These are phyloP conservation scores for Talaromyces nanjingensis DNA, from an alignment of 495 filamentous ascomycete genomes.

Conservation along the genomic window DNA sequence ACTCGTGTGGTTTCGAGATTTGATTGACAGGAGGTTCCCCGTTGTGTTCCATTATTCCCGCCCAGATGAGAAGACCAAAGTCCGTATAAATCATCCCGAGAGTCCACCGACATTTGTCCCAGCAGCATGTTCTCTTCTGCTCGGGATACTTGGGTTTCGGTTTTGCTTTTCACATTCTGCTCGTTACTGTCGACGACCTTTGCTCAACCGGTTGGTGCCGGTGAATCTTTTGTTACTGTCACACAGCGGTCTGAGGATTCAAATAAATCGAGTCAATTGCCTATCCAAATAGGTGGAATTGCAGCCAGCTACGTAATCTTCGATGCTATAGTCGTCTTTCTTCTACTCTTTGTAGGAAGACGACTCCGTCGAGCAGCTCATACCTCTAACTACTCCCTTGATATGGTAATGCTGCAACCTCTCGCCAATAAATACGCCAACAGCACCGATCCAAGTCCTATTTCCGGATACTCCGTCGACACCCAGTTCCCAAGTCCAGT, in stretches of 20 bases:
- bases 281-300: slow-evolving; percentile 70
- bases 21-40: neutral
- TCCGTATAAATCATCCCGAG: slow-evolving; percentile 1
- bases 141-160: neutral
- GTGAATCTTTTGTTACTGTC: neutral
- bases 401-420: slow-evolving; percentile 59
- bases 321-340: slow-evolving; percentile 57
- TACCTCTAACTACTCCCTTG: slow-evolving; percentile 42
- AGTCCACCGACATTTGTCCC: slow-evolving; percentile 3
- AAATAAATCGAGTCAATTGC: slow-evolving; percentile 42
- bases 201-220: neutral
- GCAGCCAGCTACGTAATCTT: slow-evolving; percentile 72
- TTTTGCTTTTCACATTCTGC: neutral
- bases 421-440: slow-evolving; percentile 37
- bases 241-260: neutral
- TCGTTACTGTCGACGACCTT: neutral
- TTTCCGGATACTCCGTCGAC: slow-evolving; percentile 22
- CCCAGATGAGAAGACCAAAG: neutral
- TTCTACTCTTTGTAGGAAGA: slow-evolving; percentile 59
- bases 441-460: slow-evolving; percentile 44
- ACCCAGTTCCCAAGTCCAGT: slow-evolving; percentile 33
- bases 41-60: neutral
- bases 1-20: slow-evolving; percentile 1
- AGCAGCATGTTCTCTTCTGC: neutral
- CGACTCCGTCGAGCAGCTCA: slow-evolving; percentile 49